Evolutionary conservation across 306 rosid genomes (phyloP).

Genomic region (Astragalus glycyphyllos): DNA sequence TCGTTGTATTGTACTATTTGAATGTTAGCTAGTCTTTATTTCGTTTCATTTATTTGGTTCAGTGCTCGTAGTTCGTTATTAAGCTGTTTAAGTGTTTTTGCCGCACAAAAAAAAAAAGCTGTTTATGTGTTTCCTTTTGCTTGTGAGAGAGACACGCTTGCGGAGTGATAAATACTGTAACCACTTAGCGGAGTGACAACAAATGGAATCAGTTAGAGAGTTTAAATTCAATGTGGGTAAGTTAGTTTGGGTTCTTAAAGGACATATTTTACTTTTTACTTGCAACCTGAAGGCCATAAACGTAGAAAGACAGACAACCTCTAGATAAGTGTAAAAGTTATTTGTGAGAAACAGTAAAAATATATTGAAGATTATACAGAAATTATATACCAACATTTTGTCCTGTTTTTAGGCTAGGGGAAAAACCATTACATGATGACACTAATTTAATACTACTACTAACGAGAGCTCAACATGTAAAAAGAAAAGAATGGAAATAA

Average conservation of each 20-base stretch:
- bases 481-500: neutral
- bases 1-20: conserved; percentile 24
- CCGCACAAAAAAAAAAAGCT: too few relatives aligned
- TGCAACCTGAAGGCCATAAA: neutral
- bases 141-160: conserved; percentile 32
- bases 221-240: conserved; percentile 18
- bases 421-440: neutral
- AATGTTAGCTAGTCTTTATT: neutral
- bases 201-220: conserved; percentile 37
- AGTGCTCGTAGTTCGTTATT: conserved; percentile 2
- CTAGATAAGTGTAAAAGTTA: neutral
- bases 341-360: neutral
- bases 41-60: conserved; percentile 4
- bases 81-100: neutral
- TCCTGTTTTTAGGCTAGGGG: neutral
- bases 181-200: neutral
- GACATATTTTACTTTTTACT: conserved; percentile 10
- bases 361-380: neutral
- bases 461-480: neutral
- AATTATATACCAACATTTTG: neutral
- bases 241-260: conserved; percentile 14
- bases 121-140: conserved; percentile 1
- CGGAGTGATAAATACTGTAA: neutral
- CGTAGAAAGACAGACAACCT: neutral
- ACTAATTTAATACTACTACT: neutral